Base-by-base conservation (phyloP, 306 rosid genomes). In the Dicorynia guianensis region DNA sequence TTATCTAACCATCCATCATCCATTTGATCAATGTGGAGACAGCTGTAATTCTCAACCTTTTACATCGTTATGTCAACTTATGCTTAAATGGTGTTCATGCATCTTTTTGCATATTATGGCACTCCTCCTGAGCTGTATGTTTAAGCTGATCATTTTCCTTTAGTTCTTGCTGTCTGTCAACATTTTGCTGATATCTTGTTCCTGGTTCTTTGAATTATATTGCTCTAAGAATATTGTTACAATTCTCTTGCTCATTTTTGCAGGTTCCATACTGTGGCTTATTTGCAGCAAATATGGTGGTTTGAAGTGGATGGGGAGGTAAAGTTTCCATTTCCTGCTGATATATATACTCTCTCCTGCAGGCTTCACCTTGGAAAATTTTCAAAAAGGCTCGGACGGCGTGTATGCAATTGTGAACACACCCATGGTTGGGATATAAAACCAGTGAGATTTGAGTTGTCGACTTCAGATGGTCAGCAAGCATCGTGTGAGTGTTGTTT, bases 251-350 rank as follows among this genome's bases (percentile, higher is more conserved):
- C 72, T 86, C 60, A 7, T 83, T 52, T 63, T 78, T 81, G 42
- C 89, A 87, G 92, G 90, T 87, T 89, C 80, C 72, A 81, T 19
- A 75, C 69, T 11, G 91, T 92, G 54, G 97, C 97, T 8, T 92
- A 92, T 82, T 84, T 95, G 84, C 97, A 92, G 87, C 97, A 94
- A 80, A 89, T 94, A 63, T 94, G 98, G 98, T 94, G 98, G 97
- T 92, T 87, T 78, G 97, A 92, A 83, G 96, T 90, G 13, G 91
- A 85, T 75, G 91, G 95, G 40, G 75, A 34, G 70, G 88, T 85
- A 63, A 87, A 85, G 49, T 87, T 85, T 63, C 90, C 85, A 40
- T 75, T 87, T 55, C 88, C 95, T n/a, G 87, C 92, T n/a, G 95
- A 83, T 86, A 72, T 72, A 74, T 95, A 89, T 60, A 92, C 98